Evolutionary conservation across 208 protist genomes (phyloP).

Genomic region (Leishmania major): DNA sequence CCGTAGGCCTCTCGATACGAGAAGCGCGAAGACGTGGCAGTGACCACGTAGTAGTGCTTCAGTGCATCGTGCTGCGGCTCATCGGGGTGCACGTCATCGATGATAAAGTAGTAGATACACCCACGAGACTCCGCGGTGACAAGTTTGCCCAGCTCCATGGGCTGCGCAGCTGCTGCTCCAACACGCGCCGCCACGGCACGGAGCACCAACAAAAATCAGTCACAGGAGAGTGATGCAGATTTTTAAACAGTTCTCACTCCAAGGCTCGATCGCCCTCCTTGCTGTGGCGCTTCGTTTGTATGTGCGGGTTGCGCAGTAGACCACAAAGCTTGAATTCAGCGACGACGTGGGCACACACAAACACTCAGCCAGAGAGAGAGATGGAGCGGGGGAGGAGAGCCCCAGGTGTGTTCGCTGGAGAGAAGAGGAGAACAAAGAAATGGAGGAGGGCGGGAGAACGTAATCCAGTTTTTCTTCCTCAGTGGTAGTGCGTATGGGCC

Average conservation of each 20-base stretch:
- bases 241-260: neutral
- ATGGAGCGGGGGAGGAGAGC: neutral
- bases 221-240: neutral
- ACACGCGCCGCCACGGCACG: neutral
- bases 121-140: slow-evolving; percentile 30
- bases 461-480: neutral
- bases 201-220: neutral
- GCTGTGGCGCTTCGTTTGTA: neutral
- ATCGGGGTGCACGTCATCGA: slow-evolving; percentile 61
- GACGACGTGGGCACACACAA: neutral
- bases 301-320: neutral
- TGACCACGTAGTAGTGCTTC: slow-evolving; percentile 65
- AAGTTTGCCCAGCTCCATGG: slow-evolving; percentile 59
- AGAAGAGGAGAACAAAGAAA: neutral
- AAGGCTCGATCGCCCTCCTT: too few species aligned
- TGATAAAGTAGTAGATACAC: slow-evolving; percentile 64
- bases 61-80: slow-evolving; percentile 34
- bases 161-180: neutral
- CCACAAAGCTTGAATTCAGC: neutral
- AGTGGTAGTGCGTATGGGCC: neutral
- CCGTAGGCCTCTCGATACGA: slow-evolving; percentile 54
- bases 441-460: neutral
- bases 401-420: neutral
- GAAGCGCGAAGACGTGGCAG: slow-evolving; percentile 11
- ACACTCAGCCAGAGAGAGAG: neutral